A percentile compares a stretch with the other conserved stretches of the same genome.
Evolutionary conservation across 192 early-diverging fungal genomes (phyloP).

Genomic region (Physocladia obscura): DNA sequence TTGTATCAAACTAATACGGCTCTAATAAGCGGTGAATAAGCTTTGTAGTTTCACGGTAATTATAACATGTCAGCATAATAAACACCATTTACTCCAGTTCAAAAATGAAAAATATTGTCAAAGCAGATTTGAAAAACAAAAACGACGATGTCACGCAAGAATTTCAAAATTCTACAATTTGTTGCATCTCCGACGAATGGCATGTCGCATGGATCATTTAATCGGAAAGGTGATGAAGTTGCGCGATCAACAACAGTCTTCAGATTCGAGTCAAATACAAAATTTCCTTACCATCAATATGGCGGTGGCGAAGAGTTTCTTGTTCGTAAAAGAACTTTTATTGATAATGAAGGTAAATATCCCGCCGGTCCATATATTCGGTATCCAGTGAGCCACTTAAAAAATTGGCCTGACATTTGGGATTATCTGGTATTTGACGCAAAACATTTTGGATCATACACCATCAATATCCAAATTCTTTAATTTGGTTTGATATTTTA

Average conservation of each 20-base stretch:
- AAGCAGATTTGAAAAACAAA: slow-evolving; percentile 6
- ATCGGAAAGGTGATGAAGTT: slow-evolving; percentile 22
- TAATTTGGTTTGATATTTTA: too few species aligned
- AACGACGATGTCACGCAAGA: slow-evolving; percentile 18
- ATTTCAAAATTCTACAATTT: slow-evolving; percentile 14
- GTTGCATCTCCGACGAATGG: slow-evolving; percentile 4
- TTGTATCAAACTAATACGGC: too few species aligned
- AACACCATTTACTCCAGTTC: too few species aligned
- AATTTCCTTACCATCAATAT: slow-evolving; percentile 25
- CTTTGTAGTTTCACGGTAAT: too few species aligned
- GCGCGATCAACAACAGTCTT: slow-evolving; percentile 33
- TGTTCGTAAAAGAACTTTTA: slow-evolving; percentile 33
- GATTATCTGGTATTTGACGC: not conserved
- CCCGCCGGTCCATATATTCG: slow-evolving; percentile 33
- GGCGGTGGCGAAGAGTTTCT: slow-evolving; percentile 38
- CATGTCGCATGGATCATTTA: slow-evolving; percentile 9
- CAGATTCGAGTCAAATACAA: slow-evolving; percentile 23
- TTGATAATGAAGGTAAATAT: slow-evolving; percentile 29
- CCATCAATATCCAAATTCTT: too few species aligned
- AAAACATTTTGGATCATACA: too few species aligned
- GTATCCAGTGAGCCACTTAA: slow-evolving; percentile 14
- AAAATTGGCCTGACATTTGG: not conserved
- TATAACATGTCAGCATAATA: too few species aligned
- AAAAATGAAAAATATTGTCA: too few species aligned
- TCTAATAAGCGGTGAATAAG: too few species aligned